phyloP scores from a whole-genome alignment of 768 basidiomycete species.

The Leccinum subtestaceum region DNA sequence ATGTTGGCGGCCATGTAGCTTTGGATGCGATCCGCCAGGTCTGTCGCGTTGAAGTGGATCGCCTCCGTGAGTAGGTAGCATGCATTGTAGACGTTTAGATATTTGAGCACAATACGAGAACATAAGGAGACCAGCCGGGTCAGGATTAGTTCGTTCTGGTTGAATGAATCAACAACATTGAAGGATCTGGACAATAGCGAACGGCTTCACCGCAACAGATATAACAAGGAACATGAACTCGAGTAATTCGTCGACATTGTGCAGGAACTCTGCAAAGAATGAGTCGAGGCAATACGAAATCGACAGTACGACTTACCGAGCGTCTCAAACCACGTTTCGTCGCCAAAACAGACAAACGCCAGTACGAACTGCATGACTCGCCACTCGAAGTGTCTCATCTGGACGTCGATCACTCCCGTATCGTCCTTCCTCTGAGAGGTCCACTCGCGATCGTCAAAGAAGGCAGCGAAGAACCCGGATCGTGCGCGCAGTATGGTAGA shows the following conservation, averaged over 20 bases:
- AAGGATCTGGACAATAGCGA: not conserved
- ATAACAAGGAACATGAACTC: constrained; percentile 88
- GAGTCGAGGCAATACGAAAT: not conserved
- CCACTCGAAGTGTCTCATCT: constrained; percentile 73
- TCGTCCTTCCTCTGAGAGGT: constrained; percentile 56
- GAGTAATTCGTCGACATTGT: constrained; percentile 69
- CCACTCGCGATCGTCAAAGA: constrained; percentile 86
- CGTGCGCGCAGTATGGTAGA: constrained; percentile 79
- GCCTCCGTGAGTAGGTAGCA: constrained; percentile 82
- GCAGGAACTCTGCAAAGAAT: constrained; percentile 49
- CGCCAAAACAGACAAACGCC: constrained; percentile 73
- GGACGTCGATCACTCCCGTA: constrained; percentile 55
- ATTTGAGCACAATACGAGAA: constrained; percentile 67
- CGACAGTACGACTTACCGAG: constrained; percentile 47
- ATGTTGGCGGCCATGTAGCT: constrained; percentile 79
- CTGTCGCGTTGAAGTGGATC: constrained; percentile 66
- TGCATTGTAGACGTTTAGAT: constrained; percentile 71
- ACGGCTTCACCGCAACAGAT: constrained; percentile 67
- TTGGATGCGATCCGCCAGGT: constrained; percentile 69
- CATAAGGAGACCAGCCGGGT: constrained; percentile 82
- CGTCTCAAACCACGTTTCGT: constrained; percentile 65
- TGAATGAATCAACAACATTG: not conserved
- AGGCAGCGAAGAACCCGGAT: constrained; percentile 76
- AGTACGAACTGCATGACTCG: constrained; percentile 74
- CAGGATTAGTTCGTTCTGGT: constrained; percentile 83